Percentiles rank a stretch among this genome's conserved stretches.
Conservation (phyloP, 495 filamentous ascomycete species). For the Xylaria nigripes region DNA sequence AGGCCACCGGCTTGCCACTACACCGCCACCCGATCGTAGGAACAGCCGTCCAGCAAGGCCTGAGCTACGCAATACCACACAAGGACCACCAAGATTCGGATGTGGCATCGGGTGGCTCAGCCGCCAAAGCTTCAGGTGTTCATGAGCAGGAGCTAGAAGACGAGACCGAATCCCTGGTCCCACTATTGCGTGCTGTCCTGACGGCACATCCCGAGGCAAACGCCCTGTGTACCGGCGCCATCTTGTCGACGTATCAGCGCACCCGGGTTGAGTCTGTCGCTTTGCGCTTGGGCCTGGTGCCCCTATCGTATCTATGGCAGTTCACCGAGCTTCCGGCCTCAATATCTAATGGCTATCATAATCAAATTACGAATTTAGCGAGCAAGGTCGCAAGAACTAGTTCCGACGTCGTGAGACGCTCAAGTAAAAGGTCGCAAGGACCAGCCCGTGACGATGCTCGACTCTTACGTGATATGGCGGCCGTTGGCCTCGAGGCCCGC, state of each 20-base stretch:
- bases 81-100: not conserved
- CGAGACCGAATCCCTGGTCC: slow-evolving; percentile 81
- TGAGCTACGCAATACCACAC: slow-evolving; percentile 44
- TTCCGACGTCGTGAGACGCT: slow-evolving; percentile 11
- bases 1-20: slow-evolving; percentile 67
- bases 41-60: slow-evolving; percentile 53
- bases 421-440: not conserved
- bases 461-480: slow-evolving; percentile 75
- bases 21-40: slow-evolving; percentile 70
- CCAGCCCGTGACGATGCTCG: slow-evolving; percentile 27
- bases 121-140: not conserved
- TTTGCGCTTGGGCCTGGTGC: slow-evolving; percentile 61
- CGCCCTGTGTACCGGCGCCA: slow-evolving; percentile 83
- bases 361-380: slow-evolving; percentile 7
- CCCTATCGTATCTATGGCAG: slow-evolving; percentile 85
- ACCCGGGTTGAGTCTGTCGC: slow-evolving; percentile 89
- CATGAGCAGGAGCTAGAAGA: slow-evolving; percentile 37
- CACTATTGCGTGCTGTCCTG: slow-evolving; percentile 58
- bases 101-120: not conserved
- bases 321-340: slow-evolving; percentile 60
- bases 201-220: slow-evolving; percentile 63
- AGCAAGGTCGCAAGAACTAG: slow-evolving; percentile 21
- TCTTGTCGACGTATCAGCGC: slow-evolving; percentile 90
- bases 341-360: not conserved
- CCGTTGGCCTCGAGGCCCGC: slow-evolving; percentile 65